Evolutionary conservation across 2,329 filamentous ascomycete genomes (phyloP).

Genomic region (Bipolaris bicolor): DNA sequence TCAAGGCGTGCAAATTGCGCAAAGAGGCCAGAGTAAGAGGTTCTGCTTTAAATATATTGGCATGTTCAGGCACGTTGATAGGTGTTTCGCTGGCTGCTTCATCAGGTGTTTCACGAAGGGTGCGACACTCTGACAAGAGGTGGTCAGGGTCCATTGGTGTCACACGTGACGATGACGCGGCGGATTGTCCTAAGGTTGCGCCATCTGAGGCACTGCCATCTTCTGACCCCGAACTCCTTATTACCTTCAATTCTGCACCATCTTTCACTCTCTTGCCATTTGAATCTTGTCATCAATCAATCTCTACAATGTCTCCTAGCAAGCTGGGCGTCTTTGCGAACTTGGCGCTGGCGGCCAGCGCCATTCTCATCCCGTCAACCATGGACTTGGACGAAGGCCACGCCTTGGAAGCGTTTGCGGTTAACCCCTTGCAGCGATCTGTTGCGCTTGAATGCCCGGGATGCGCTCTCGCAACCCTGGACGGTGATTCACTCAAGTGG

Average conservation of each 20-base stretch:
- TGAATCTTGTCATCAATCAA: conserved; percentile 21
- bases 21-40: background rate
- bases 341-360: conserved; percentile 47
- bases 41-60: background rate
- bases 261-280: conserved; percentile 16
- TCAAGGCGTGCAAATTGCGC: background rate
- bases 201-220: conserved; percentile 19
- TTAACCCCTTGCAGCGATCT: conserved; percentile 43
- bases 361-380: conserved; percentile 44
- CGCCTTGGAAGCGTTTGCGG: conserved; percentile 37
- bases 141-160: conserved; percentile 8
- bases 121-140: conserved; percentile 14
- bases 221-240: conserved; percentile 19
- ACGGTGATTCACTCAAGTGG: conserved; percentile 36
- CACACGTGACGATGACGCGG: conserved; percentile 22
- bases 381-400: conserved; percentile 39
- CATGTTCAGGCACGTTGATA: background rate
- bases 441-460: conserved; percentile 43
- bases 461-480: conserved; percentile 39
- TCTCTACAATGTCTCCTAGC: conserved; percentile 37
- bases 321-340: conserved; percentile 42
- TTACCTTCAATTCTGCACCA: conserved; percentile 18
- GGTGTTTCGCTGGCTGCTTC: conserved; percentile 2
- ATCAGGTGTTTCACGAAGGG: conserved; percentile 12
- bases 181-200: conserved; percentile 10